Conservation (phyloP, 495 filamentous ascomycete species). For the Melanomma pulvis-pyrius region DNA sequence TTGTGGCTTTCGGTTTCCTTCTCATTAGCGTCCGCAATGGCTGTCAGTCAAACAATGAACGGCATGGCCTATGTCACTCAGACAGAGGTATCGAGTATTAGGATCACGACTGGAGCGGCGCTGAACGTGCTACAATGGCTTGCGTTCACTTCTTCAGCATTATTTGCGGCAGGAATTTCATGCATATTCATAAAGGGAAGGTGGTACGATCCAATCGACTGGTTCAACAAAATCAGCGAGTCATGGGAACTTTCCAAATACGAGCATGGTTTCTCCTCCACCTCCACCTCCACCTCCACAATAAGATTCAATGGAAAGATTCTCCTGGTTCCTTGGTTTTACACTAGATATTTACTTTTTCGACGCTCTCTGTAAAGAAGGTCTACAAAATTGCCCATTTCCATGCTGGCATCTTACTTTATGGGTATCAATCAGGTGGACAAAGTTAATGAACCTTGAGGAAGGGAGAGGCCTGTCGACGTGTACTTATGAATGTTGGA, state of each 20-base stretch:
- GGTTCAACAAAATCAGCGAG: background rate
- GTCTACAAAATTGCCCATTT: background rate
- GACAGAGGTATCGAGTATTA: background rate
- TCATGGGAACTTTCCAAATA: background rate
- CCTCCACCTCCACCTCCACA: background rate
- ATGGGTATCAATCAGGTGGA: background rate
- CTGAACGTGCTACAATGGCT: background rate
- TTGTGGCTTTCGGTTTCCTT: background rate
- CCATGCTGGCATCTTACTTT: background rate
- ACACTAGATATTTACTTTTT: background rate
- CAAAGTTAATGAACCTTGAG: background rate
- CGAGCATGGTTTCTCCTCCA: background rate
- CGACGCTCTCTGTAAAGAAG: background rate
- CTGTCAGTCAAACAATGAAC: conserved; percentile 1
- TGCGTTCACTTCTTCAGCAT: background rate
- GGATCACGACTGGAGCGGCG: background rate
- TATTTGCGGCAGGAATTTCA: background rate
- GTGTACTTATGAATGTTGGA: background rate
- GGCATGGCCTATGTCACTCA: background rate
- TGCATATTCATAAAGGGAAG: background rate
- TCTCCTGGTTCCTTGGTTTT: background rate
- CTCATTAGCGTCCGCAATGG: background rate
- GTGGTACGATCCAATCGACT: background rate
- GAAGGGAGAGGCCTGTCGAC: background rate
- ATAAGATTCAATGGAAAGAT: background rate